Conservation (phyloP, 1,139 yeast species). For the Saccharomyces hybrid region DNA sequence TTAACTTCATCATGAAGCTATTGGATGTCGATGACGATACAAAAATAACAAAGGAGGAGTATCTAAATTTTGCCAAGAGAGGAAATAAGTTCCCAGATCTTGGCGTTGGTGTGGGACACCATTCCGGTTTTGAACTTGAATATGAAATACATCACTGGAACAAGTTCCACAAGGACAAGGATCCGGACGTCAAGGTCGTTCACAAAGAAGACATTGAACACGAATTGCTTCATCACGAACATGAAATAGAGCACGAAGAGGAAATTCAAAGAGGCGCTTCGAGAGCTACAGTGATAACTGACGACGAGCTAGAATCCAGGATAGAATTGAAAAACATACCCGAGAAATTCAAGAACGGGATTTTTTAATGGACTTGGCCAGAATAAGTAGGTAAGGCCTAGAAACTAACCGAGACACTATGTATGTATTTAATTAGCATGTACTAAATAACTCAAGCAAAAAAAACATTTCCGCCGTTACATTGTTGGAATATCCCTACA, state of each 20-base stretch:
- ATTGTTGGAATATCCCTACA: background rate
- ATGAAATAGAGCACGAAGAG: conserved; percentile 71
- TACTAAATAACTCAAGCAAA: background rate
- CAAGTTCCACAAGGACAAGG: conserved; percentile 68
- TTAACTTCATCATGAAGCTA: conserved; percentile 46
- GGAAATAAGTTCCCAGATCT: conserved; percentile 85
- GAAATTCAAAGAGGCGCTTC: conserved; percentile 39
- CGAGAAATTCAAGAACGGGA: conserved; percentile 31
- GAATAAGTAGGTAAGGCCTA: background rate
- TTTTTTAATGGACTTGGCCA: conserved; percentile 10
- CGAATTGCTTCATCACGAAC: conserved; percentile 80
- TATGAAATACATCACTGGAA: conserved; percentile 95
- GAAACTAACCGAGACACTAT: background rate
- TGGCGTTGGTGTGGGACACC: conserved; percentile 96
- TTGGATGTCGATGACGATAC: conserved; percentile 67
- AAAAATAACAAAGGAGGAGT: conserved; percentile 58
- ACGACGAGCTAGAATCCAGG: conserved; percentile 34
- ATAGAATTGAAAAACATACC: conserved; percentile 35
- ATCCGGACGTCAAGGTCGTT: conserved; percentile 71
- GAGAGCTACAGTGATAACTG: conserved; percentile 36
- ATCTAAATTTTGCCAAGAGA: conserved; percentile 49
- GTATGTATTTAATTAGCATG: background rate
- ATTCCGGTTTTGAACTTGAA: conserved; percentile 86
- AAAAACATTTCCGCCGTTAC: background rate
- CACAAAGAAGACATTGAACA: conserved; percentile 89